These are phyloP conservation scores for Monilinia fructigena DNA, from an alignment of 2,329 filamentous ascomycete species.

Conservation along the genomic window DNA sequence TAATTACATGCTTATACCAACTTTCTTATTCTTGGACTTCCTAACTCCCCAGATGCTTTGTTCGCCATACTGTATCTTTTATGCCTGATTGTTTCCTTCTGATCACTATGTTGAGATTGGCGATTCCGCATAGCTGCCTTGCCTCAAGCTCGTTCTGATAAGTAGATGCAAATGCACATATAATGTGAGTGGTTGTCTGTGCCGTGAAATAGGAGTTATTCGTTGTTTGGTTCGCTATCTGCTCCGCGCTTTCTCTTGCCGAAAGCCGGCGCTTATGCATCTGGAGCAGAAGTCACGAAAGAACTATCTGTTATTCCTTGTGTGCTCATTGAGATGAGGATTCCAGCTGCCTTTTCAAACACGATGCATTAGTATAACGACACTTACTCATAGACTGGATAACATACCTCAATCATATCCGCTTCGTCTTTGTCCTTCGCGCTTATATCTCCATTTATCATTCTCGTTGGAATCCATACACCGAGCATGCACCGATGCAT, in stretches of 20 bases:
- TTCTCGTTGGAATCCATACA: not conserved
- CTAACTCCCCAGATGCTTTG: no score
- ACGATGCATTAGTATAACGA: not conserved
- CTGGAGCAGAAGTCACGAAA: not conserved
- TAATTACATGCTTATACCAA: no score
- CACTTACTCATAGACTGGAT: fast-evolving
- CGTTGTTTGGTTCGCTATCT: no score
- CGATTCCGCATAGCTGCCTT: no score
- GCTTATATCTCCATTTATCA: not conserved
- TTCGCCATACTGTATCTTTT: no score
- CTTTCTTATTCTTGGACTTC: no score
- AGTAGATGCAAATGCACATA: no score
- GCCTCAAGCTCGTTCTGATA: no score
- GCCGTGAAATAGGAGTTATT: not conserved
- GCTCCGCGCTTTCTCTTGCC: not conserved
- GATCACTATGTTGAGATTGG: no score
- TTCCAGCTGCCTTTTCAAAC: not conserved
- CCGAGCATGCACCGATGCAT: fast-evolving
- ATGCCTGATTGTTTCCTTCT: no score
- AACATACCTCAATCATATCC: not conserved
- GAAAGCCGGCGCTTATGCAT: not conserved
- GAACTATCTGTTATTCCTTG: not conserved
- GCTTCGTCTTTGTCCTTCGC: no score
- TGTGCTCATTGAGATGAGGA: not conserved
- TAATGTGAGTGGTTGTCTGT: no score